Evolutionary conservation across 208 protist species (phyloP).

Genomic region (Eutreptiella sp.): DNA sequence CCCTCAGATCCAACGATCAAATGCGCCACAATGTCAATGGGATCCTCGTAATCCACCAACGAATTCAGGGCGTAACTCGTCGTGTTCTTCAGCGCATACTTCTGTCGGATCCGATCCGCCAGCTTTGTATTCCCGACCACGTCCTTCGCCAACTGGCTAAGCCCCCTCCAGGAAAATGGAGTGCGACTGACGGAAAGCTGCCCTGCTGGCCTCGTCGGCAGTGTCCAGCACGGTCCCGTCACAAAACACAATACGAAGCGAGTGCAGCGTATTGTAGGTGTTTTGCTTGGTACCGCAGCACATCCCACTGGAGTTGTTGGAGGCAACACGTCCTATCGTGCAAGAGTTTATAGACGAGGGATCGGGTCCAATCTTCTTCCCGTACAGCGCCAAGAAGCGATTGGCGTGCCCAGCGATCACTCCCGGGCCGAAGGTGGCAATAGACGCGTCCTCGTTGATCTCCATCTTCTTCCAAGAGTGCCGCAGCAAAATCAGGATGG

Average conservation of each 20-base stretch:
- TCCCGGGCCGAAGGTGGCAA: conserved; percentile 36
- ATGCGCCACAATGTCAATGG: conserved; percentile 46
- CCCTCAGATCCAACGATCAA: conserved; percentile 45
- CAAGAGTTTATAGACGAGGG: conserved; percentile 44
- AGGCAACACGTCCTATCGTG: conserved; percentile 47
- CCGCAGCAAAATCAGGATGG: conserved; percentile 36
- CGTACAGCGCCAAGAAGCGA: conserved; percentile 28
- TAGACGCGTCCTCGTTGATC: no score
- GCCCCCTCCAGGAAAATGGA: conserved; percentile 7
- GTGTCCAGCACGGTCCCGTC: conserved; percentile 45
- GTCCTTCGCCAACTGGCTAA: conserved; percentile 3
- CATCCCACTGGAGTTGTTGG: conserved; percentile 49
- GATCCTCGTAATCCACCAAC: conserved; percentile 38
- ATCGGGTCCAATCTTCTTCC: conserved; percentile 43
- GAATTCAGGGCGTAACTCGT: conserved; percentile 46
- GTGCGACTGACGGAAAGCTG: conserved; percentile 28
- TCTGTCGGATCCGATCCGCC: conserved; percentile 32
- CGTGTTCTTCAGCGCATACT: conserved; percentile 48
- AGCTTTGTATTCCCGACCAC: conserved; percentile 21
- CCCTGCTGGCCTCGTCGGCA: background rate
- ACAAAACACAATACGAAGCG: conserved; percentile 33
- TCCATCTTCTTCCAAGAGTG: no score
- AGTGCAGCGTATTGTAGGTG: conserved; percentile 43
- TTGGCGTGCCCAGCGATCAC: conserved; percentile 44
- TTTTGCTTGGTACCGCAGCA: conserved; percentile 43